Evolutionary conservation across 257 asterid species (phyloP).

Genomic region (Nicotiana sylvestris): DNA sequence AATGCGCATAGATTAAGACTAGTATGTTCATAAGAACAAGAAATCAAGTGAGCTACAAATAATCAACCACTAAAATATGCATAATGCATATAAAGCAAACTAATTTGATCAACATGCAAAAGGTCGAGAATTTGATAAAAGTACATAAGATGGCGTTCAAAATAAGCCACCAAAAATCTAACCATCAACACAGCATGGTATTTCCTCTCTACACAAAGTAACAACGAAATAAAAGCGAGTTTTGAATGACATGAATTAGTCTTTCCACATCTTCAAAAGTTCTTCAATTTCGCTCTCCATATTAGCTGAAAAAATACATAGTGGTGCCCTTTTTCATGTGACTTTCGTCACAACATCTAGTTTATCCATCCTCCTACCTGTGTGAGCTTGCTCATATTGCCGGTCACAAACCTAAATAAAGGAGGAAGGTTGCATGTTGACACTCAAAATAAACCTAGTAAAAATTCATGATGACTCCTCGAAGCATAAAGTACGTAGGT

Average conservation of each 20-base stretch:
- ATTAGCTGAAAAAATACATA: background rate
- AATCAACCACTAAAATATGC: background rate
- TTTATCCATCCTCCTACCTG: background rate
- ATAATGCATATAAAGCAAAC: background rate
- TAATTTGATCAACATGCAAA: background rate
- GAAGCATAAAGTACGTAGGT: background rate
- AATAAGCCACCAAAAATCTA: background rate
- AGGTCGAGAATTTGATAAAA: background rate
- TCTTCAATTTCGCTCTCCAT: background rate
- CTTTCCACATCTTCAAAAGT: background rate
- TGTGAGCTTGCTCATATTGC: background rate
- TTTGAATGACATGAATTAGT: background rate
- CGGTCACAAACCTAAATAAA: background rate
- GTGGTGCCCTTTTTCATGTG: background rate
- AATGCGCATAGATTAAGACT: no score
- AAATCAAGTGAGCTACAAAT: background rate
- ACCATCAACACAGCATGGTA: background rate
- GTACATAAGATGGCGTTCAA: background rate
- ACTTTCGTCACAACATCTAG: background rate
- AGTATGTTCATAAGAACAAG: background rate
- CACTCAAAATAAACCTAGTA: slow-evolving; percentile 1
- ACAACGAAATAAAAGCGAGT: background rate
- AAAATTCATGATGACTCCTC: background rate
- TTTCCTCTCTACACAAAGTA: background rate
- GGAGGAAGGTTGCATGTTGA: background rate